A percentile compares a stretch with the other conserved stretches of the same genome.
Conservation (phyloP, 768 basidiomycete genomes). For the Boletus sp. region DNA sequence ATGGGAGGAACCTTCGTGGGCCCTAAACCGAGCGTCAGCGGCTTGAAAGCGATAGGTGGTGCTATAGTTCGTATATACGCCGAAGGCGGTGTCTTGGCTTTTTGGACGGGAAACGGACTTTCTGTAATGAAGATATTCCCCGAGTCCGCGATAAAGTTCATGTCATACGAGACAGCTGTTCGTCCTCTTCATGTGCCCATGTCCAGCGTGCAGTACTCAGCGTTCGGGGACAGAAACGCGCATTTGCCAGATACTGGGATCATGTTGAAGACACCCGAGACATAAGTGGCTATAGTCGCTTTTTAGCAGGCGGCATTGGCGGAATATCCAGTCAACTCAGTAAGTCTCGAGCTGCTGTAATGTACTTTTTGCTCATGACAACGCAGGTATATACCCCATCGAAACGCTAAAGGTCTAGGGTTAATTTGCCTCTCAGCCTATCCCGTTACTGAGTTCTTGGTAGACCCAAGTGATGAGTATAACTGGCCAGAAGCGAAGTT, state of each 20-base stretch:
- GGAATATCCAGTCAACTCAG: conserved; percentile 92
- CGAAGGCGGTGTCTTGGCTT: conserved; percentile 85
- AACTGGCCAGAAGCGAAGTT: conserved; percentile 55
- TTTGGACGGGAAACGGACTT: conserved; percentile 97
- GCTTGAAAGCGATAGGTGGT: conserved; percentile 60
- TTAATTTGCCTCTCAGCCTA: not conserved
- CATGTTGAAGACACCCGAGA: conserved; percentile 83
- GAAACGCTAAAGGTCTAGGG: conserved; percentile 83
- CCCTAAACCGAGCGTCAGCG: conserved; percentile 44
- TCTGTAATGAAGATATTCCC: conserved; percentile 96
- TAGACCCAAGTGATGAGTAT: conserved; percentile 97
- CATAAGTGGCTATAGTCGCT: conserved; percentile 88
- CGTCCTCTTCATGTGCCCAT: conserved; percentile 32
- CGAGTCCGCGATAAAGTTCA: conserved; percentile 98
- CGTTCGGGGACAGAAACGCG: conserved; percentile 66
- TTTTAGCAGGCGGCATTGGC: conserved; percentile 92
- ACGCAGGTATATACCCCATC: conserved; percentile 87
- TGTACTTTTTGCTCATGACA: conserved; percentile 14
- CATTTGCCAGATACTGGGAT: conserved; percentile 91
- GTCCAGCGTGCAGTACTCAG: conserved; percentile 16
- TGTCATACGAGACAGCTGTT: conserved; percentile 90
- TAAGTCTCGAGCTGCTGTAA: conserved; percentile 36
- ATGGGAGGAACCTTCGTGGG: conserved; percentile 52
- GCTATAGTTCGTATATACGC: conserved; percentile 81
- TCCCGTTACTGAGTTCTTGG: conserved; percentile 2